Evolutionary conservation across 805 yeast genomes (phyloP).

Genomic region (Candida tallmaniae): DNA sequence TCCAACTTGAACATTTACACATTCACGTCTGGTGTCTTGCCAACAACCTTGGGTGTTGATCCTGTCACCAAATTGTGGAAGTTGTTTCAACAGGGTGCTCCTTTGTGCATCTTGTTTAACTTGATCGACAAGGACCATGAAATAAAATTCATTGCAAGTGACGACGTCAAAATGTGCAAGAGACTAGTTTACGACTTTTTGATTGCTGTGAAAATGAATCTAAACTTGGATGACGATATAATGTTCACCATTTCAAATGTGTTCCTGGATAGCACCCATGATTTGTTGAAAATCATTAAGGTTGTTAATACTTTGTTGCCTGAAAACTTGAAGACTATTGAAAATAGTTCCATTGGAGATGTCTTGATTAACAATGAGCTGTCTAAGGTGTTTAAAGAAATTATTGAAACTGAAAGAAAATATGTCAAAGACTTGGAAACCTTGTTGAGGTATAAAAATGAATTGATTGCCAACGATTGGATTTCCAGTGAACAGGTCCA

Average conservation of each 20-base stretch:
- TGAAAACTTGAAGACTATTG: conserved; percentile 4
- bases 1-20: conserved; percentile 43
- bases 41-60: conserved; percentile 72
- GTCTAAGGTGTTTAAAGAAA: conserved; percentile 76
- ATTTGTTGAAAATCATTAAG: conserved; percentile 65
- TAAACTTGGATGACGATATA: conserved; percentile 72
- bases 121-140: conserved; percentile 36
- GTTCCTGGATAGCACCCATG: conserved; percentile 76
- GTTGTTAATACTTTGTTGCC: conserved; percentile 60
- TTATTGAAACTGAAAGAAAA: conserved; percentile 86
- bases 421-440: conserved; percentile 88
- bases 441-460: conserved; percentile 61
- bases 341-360: conserved; percentile 24
- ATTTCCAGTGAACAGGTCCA: conserved; percentile 78
- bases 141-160: conserved; percentile 63
- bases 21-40: conserved; percentile 72
- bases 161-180: conserved; percentile 80
- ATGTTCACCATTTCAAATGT: conserved; percentile 88
- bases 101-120: conserved; percentile 82
- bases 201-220: conserved; percentile 74
- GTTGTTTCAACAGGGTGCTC: conserved; percentile 87
- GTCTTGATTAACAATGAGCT: conserved; percentile 48
- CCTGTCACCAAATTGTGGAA: conserved; percentile 92
- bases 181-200: conserved; percentile 87
- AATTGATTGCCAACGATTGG: conserved; percentile 58